phyloP scores from a whole-genome alignment of 2,329 filamentous ascomycete species.

The Cladosporium sp. region DNA sequence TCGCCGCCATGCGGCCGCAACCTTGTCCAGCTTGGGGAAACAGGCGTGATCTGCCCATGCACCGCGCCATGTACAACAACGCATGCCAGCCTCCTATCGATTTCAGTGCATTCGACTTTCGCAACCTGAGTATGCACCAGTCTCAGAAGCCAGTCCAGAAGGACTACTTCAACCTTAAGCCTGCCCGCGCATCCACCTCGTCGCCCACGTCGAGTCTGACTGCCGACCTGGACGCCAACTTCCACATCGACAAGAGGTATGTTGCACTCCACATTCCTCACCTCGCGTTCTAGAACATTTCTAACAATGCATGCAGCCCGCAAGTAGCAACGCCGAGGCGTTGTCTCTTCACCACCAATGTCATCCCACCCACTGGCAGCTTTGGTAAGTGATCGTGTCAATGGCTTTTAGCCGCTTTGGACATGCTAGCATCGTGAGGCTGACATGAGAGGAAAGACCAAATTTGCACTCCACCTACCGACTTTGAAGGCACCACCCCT shows the following conservation, averaged over 20 bases:
- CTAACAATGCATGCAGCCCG: constrained; percentile 58
- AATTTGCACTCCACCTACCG: constrained; percentile 42
- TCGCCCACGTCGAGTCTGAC: constrained; percentile 89
- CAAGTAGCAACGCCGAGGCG: constrained; percentile 78
- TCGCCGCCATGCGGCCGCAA: constrained; percentile 84
- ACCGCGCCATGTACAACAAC: constrained; percentile 42
- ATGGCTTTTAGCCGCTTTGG: background rate
- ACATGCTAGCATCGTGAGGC: constrained; percentile 6
- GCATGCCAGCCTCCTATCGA: constrained; percentile 53
- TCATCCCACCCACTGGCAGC: constrained; percentile 51
- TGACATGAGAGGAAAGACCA: constrained; percentile 35
- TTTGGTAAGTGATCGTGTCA: constrained; percentile 31
- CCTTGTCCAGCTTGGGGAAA: constrained; percentile 62
- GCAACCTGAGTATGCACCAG: constrained; percentile 68
- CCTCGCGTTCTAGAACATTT: constrained; percentile 21
- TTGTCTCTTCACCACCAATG: constrained; percentile 73
- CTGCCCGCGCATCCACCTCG: constrained; percentile 77
- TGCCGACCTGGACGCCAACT: constrained; percentile 94
- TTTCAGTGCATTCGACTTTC: constrained; percentile 69
- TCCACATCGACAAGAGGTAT: constrained; percentile 91
- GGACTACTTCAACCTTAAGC: constrained; percentile 81
- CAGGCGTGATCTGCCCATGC: constrained; percentile 51
- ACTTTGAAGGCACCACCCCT: constrained; percentile 75
- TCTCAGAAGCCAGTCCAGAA: constrained; percentile 55
- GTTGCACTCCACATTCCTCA: constrained; percentile 34